These are phyloP conservation scores for Blepharisma japonicum DNA, from an alignment of 73 alveolate genomes.

Conservation along the genomic window DNA sequence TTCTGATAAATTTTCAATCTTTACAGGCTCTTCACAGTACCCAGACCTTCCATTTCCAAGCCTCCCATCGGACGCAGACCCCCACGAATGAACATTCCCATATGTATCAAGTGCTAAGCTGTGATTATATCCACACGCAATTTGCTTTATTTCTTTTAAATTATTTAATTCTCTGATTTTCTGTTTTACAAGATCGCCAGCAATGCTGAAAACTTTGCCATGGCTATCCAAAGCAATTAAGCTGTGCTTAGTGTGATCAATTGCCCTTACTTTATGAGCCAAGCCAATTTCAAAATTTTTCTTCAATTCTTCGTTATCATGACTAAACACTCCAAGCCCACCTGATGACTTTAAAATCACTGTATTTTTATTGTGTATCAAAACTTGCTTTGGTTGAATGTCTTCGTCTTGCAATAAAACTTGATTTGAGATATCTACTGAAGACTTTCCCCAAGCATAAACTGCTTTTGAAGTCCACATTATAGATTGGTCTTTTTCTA, in stretches of 20 bases:
- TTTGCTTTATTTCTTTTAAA: neutral
- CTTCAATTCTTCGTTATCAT: neutral
- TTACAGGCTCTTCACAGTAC: neutral
- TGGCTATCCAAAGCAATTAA: neutral
- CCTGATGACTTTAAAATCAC: neutral
- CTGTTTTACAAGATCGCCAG: neutral
- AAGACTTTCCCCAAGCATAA: neutral
- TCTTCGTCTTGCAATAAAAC: neutral
- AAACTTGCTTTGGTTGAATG: neutral
- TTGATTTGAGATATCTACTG: too few species aligned
- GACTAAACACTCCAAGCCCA: neutral
- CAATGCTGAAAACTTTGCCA: slow-evolving; percentile 1
- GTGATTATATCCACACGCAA: slow-evolving; percentile 24
- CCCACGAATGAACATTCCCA: slow-evolving; percentile 18
- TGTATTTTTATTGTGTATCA: neutral
- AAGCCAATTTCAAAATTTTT: neutral
- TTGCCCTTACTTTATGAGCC: neutral
- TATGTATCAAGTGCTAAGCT: slow-evolving; percentile 1
- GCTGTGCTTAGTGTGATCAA: neutral
- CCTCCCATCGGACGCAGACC: neutral
- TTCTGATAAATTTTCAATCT: neutral
- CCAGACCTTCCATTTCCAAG: slow-evolving; percentile 11
- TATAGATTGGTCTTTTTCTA: neutral
- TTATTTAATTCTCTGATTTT: neutral
- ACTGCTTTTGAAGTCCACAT: neutral